Conservation (phyloP, 2,329 filamentous ascomycete species). For the Pezizomycotina sp. region DNA sequence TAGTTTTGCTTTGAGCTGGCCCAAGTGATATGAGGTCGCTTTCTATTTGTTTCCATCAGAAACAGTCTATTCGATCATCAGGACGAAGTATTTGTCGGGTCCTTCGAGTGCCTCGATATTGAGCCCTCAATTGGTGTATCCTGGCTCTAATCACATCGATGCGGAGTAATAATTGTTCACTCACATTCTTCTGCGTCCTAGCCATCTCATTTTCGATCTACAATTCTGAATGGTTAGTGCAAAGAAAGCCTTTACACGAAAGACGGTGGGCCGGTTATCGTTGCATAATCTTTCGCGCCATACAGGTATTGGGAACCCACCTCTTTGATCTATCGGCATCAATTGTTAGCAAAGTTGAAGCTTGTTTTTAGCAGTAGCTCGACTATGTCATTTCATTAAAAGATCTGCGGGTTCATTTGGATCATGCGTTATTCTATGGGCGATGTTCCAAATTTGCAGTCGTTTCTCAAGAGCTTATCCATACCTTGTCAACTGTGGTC, state of each 20-base stretch:
- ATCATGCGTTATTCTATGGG: constrained; percentile 24
- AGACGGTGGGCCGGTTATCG: constrained; percentile 3
- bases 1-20: constrained; percentile 93
- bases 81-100: no score
- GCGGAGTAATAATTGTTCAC: no score
- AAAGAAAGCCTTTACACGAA: constrained; percentile 1
- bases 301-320: no score
- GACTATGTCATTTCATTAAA: constrained; percentile 48
- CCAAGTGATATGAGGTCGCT: constrained; percentile 80
- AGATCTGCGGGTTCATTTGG: no score
- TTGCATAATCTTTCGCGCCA: constrained; percentile 7
- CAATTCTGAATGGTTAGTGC: constrained; percentile 1
- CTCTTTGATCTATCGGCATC: no score
- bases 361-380: constrained; percentile 27
- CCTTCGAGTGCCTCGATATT: no score
- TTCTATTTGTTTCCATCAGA: constrained; percentile 34
- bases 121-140: no score
- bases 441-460: constrained; percentile 3
- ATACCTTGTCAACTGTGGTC: constrained; percentile 91
- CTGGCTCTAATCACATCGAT: no score
- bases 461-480: constrained; percentile 26
- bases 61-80: no score
- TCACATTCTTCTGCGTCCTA: constrained; percentile 73
- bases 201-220: constrained; percentile 50
- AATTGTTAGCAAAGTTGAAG: constrained; percentile 21